Conservation (phyloP, 129 eudicot genomes). For the Oenanthe sinensis region DNA sequence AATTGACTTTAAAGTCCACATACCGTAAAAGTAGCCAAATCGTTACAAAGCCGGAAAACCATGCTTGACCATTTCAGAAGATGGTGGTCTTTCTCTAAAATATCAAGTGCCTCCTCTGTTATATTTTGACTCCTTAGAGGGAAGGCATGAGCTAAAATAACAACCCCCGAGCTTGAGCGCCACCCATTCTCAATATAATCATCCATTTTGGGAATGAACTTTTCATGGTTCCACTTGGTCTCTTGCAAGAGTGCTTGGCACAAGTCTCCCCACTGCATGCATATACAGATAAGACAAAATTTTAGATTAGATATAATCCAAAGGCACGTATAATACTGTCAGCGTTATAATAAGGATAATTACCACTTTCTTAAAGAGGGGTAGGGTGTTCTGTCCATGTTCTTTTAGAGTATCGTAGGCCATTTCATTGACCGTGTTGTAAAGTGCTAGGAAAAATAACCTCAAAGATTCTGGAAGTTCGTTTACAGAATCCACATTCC, state of each 20-base stretch:
- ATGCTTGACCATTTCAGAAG: slow-evolving; percentile 43
- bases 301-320: background rate
- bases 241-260: slow-evolving; percentile 29
- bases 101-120: slow-evolving; percentile 4
- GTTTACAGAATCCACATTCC: slow-evolving; percentile 33
- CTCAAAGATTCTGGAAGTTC: slow-evolving; percentile 33
- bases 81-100: slow-evolving; percentile 19
- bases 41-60: slow-evolving; percentile 35
- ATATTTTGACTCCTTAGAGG: slow-evolving; percentile 8
- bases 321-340: background rate
- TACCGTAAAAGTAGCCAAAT: slow-evolving; percentile 29
- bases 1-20: background rate
- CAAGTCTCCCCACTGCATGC: slow-evolving; percentile 17
- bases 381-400: slow-evolving; percentile 17
- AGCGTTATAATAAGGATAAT: background rate
- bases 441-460: slow-evolving; percentile 24
- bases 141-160: slow-evolving; percentile 21
- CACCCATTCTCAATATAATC: slow-evolving; percentile 19
- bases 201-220: slow-evolving; percentile 12
- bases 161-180: slow-evolving; percentile 17
- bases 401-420: slow-evolving; percentile 20
- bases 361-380: background rate
- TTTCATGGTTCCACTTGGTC: slow-evolving; percentile 27
- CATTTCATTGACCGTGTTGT: slow-evolving; percentile 30
- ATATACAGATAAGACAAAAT: background rate